These are phyloP conservation scores for Umbelopsis isabellina DNA, from an alignment of 192 early-diverging fungal genomes.

Conservation along the genomic window DNA sequence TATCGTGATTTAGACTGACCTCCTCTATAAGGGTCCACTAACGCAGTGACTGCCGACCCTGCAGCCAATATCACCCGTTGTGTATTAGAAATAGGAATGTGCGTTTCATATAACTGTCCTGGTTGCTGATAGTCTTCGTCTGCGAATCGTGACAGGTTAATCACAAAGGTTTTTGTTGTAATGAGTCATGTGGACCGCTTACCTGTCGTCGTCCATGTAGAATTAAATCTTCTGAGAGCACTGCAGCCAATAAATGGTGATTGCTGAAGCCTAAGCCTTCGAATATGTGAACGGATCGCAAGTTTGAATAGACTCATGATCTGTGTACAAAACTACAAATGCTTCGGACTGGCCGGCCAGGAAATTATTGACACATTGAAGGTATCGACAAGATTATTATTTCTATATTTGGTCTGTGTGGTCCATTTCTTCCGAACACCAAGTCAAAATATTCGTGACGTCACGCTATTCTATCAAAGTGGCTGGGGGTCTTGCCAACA, in stretches of 20 bases:
- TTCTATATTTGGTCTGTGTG: neutral
- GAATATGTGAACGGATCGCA: neutral
- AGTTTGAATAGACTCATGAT: neutral
- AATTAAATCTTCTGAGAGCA: neutral
- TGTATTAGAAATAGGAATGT: conserved; percentile 65
- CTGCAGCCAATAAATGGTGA: neutral
- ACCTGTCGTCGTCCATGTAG: neutral
- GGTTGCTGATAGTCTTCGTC: conserved; percentile 32
- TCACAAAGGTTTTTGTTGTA: neutral
- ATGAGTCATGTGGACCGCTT: neutral
- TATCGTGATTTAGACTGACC: conserved; percentile 39
- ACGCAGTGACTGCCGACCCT: conserved; percentile 74
- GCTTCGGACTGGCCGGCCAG: too few relatives aligned
- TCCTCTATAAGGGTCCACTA: conserved; percentile 74
- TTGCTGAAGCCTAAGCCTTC: neutral
- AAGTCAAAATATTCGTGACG: too few relatives aligned
- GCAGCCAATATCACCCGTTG: conserved; percentile 71
- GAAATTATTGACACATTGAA: too few relatives aligned
- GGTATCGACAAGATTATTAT: neutral
- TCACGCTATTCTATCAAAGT: neutral
- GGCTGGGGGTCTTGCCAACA: neutral
- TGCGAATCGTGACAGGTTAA: neutral
- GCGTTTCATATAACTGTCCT: conserved; percentile 56
- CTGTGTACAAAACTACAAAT: too few relatives aligned
- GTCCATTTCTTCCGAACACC: too few relatives aligned